These are phyloP conservation scores for Alternaria angustiovoidea DNA, from an alignment of 2,329 filamentous ascomycete genomes.

Conservation along the genomic window DNA sequence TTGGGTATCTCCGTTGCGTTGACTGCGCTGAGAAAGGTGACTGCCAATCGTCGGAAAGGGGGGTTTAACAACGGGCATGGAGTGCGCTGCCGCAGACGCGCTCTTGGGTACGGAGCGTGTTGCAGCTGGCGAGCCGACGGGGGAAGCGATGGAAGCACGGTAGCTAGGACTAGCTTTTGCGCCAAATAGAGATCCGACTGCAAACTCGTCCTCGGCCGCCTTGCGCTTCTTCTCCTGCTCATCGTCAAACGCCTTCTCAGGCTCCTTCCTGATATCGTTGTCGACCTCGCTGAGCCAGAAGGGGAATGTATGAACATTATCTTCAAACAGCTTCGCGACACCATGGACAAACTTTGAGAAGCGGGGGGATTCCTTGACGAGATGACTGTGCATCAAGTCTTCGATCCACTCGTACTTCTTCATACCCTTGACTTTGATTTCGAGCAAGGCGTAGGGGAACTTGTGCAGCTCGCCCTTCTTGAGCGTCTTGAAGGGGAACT, in stretches of 20 bases:
- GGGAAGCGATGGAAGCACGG: conserved; percentile 68
- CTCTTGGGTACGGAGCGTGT: conserved; percentile 35
- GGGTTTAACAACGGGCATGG: conserved; percentile 28
- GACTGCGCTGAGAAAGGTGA: conserved; percentile 18
- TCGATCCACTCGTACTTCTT: conserved; percentile 86
- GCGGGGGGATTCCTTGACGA: conserved; percentile 85
- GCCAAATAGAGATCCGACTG: conserved; percentile 86
- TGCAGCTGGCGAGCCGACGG: conserved; percentile 67
- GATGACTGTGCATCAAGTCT: conserved; percentile 89
- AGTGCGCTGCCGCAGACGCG: conserved; percentile 28
- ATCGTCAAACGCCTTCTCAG: conserved; percentile 86
- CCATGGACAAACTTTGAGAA: conserved; percentile 99
- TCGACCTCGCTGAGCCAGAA: conserved; percentile 96
- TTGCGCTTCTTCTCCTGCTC: conserved; percentile 86
- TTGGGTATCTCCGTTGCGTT: not conserved
- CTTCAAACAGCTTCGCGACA: conserved; percentile 86
- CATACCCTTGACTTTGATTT: conserved; percentile 80
- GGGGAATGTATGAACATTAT: conserved; percentile 93
- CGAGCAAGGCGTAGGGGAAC: conserved; percentile 89
- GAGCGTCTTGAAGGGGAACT: conserved; percentile 86
- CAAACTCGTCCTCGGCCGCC: conserved; percentile 84
- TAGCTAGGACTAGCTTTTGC: conserved; percentile 54
- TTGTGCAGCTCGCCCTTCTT: conserved; percentile 89
- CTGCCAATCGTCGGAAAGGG: conserved; percentile 26
- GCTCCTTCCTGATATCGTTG: conserved; percentile 91